phyloP scores from a whole-genome alignment of 176 grass and related monocot genomes.

The Elaeis guineensis region DNA sequence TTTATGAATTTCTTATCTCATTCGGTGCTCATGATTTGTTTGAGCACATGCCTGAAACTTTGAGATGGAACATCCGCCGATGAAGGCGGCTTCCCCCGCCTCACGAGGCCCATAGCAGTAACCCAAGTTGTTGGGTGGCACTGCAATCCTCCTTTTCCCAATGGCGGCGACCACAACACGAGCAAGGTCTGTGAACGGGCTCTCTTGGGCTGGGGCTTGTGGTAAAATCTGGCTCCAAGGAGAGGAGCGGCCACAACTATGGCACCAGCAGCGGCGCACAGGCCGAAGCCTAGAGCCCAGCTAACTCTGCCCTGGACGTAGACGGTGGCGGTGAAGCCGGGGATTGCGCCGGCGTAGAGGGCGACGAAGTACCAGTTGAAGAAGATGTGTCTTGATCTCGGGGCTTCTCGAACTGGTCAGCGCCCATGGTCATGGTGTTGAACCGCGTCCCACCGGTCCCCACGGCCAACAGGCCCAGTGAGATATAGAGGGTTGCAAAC shows the following conservation, averaged over 20 bases:
- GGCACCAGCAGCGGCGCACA: not conserved
- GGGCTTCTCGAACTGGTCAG: not conserved
- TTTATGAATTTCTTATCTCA: too few species aligned
- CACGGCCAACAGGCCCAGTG: not conserved
- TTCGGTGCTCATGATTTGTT: too few species aligned
- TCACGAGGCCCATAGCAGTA: too few species aligned
- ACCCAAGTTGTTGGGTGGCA: too few species aligned
- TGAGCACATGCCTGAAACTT: too few species aligned
- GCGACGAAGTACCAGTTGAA: slow-evolving; percentile 22
- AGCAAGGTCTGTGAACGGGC: slow-evolving; percentile 6
- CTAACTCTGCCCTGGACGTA: slow-evolving; percentile 11
- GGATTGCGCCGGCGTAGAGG: not conserved
- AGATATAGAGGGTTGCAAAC: not conserved
- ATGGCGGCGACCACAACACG: not conserved
- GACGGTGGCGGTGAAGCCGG: slow-evolving; percentile 1
- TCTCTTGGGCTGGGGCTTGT: not conserved
- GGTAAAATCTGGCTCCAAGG: slow-evolving; percentile 1
- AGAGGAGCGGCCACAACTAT: not conserved
- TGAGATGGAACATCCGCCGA: too few species aligned
- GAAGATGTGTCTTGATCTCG: not conserved
- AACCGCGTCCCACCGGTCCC: slow-evolving; percentile 5
- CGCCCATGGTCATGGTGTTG: slow-evolving; percentile 3
- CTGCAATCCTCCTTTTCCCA: too few species aligned
- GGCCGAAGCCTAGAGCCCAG: slow-evolving; percentile 7
- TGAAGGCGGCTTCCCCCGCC: too few species aligned